Evolutionary conservation across 352 stramenopile species (phyloP).

Genomic region (Phytophthora tubulina): DNA sequence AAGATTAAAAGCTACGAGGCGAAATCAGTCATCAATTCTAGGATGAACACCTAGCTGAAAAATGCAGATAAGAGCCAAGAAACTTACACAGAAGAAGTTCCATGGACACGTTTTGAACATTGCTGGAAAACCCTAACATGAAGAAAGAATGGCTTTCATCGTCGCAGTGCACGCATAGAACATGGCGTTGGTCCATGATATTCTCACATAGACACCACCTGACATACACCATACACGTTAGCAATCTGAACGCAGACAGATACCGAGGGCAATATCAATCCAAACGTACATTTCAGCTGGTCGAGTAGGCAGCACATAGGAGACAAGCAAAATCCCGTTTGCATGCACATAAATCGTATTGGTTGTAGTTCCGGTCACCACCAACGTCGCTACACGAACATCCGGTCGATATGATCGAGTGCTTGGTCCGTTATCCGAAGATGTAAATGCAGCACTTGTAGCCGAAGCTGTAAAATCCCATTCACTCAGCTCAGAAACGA

Average conservation of each 20-base stretch:
- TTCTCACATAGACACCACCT: constrained; percentile 41
- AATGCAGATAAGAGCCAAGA: neutral
- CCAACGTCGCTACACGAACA: constrained; percentile 36
- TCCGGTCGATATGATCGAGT: constrained; percentile 12
- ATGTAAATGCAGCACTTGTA: constrained; percentile 5
- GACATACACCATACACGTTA: constrained; percentile 10
- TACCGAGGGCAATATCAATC: neutral
- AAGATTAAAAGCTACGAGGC: constrained; percentile 54
- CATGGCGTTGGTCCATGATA: constrained; percentile 30
- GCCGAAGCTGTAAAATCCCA: constrained; percentile 26
- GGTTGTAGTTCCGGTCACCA: constrained; percentile 55
- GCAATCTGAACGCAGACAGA: neutral
- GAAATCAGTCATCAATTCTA: constrained; percentile 2
- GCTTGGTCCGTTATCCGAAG: constrained; percentile 11
- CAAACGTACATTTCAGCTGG: constrained; percentile 60
- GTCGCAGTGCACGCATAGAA: constrained; percentile 55
- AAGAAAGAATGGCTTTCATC: constrained; percentile 61
- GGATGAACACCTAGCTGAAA: neutral
- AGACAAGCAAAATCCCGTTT: constrained; percentile 55
- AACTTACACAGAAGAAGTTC: constrained; percentile 57
- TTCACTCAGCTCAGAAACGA: constrained; percentile 35
- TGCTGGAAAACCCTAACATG: constrained; percentile 56
- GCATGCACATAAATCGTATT: constrained; percentile 59
- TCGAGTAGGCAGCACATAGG: constrained; percentile 51
- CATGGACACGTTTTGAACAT: constrained; percentile 40